Conservation (phyloP, 192 early-diverging fungal species). For the Coemansia sp. region DNA sequence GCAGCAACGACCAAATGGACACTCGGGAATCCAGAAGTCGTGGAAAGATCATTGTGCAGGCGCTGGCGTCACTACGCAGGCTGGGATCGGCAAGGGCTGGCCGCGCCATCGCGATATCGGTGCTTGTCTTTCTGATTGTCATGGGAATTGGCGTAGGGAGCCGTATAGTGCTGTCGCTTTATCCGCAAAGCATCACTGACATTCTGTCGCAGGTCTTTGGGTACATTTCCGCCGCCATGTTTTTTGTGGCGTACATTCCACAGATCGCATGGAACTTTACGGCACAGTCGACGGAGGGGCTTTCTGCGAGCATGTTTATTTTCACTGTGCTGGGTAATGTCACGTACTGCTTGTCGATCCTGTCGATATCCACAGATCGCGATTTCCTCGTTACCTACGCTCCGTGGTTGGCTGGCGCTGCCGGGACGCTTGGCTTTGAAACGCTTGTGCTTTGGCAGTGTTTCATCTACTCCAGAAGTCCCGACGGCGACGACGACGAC, state of each 20-base stretch:
- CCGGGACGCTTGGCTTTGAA: conserved; percentile 49
- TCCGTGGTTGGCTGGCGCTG: conserved; percentile 49
- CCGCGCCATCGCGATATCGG: conserved; percentile 26
- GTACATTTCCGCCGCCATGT: conserved; percentile 71
- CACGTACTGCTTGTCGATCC: conserved; percentile 47
- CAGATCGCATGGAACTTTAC: conserved; percentile 80
- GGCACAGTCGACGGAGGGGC: conserved; percentile 71
- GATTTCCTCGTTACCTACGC: conserved; percentile 44
- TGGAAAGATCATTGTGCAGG: not conserved
- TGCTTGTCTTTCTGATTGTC: conserved; percentile 19
- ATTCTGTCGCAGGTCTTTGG: conserved; percentile 67
- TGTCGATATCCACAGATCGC: conserved; percentile 37
- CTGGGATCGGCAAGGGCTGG: conserved; percentile 20
- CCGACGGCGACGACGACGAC: conserved; percentile 7
- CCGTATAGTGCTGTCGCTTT: conserved; percentile 29
- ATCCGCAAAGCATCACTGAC: conserved; percentile 42
- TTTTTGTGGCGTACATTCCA: conserved; percentile 71
- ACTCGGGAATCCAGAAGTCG: not conserved
- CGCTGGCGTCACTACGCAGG: conserved; percentile 15
- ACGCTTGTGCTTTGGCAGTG: conserved; percentile 46
- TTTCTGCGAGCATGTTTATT: conserved; percentile 81
- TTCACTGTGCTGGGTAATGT: conserved; percentile 79
- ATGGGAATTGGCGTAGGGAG: conserved; percentile 22
- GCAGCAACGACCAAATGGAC: not conserved
- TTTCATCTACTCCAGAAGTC: conserved; percentile 37